Evolutionary conservation across 331 rosid species (phyloP).

Genomic region (Quercus tomentella): DNA sequence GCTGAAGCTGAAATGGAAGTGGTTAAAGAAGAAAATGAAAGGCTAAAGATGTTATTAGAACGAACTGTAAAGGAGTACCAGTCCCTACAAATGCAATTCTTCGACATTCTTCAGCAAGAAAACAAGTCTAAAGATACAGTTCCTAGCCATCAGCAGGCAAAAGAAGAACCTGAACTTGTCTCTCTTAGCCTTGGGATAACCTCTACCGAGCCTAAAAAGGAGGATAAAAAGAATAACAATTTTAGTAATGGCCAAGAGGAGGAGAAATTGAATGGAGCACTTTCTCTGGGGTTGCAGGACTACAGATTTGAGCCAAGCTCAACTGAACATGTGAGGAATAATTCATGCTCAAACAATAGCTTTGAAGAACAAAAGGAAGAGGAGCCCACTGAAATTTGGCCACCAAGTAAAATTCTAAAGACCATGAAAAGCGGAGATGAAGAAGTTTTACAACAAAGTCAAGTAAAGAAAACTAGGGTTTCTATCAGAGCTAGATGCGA

Average conservation of each 20-base stretch:
- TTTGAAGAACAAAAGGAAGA: conserved; percentile 24
- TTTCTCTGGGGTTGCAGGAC: conserved; percentile 42
- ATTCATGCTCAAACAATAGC: conserved; percentile 20
- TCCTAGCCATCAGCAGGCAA: neutral
- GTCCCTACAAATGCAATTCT: conserved; percentile 36
- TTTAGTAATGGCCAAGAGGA: neutral
- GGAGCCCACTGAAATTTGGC: conserved; percentile 33
- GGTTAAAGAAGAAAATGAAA: conserved; percentile 53
- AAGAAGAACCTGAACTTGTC: conserved; percentile 33
- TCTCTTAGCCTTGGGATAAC: conserved; percentile 60
- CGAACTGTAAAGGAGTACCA: conserved; percentile 29
- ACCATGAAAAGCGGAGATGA: conserved; percentile 19
- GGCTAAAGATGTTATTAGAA: conserved; percentile 29
- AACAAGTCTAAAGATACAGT: conserved; percentile 7
- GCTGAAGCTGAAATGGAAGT: conserved; percentile 37
- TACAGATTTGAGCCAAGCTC: conserved; percentile 22
- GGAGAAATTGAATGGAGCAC: conserved; percentile 25
- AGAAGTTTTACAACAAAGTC: conserved; percentile 31
- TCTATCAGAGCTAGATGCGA: conserved; percentile 67
- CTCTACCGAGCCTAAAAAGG: conserved; percentile 1
- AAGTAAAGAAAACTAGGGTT: conserved; percentile 63
- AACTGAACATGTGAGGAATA: neutral
- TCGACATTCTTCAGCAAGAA: conserved; percentile 30
- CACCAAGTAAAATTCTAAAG: conserved; percentile 42
- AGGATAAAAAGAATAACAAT: conserved; percentile 19